These are phyloP conservation scores for Phytophthora sp. DNA, from an alignment of 352 stramenopile genomes.

Conservation along the genomic window DNA sequence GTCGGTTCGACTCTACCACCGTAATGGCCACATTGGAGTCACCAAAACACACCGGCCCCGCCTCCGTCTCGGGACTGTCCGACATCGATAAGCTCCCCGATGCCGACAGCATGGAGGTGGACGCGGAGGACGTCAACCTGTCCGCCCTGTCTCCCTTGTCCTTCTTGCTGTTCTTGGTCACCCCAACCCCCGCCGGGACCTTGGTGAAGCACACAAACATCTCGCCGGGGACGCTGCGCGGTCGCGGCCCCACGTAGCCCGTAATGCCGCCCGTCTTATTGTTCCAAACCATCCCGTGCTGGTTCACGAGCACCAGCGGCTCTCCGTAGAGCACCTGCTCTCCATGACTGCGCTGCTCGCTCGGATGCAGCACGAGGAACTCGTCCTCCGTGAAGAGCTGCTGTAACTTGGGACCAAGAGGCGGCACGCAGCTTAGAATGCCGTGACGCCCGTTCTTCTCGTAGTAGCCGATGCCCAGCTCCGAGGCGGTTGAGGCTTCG, in stretches of 20 bases:
- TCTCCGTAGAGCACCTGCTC: slow-evolving; percentile 78
- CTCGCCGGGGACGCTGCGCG: slow-evolving; percentile 69
- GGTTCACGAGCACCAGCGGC: slow-evolving; percentile 82
- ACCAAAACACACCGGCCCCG: slow-evolving; percentile 61
- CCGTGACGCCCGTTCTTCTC: slow-evolving; percentile 88
- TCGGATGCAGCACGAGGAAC: slow-evolving; percentile 78
- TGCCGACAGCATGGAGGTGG: slow-evolving; percentile 25
- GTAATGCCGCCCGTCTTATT: slow-evolving; percentile 90
- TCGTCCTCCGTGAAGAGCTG: slow-evolving; percentile 86
- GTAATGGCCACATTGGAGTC: slow-evolving; percentile 76
- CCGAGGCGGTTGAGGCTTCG: not conserved
- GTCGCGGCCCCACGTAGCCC: slow-evolving; percentile 77
- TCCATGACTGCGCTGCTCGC: slow-evolving; percentile 40
- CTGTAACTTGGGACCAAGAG: slow-evolving; percentile 72
- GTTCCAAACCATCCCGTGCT: slow-evolving; percentile 87
- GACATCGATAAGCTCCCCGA: slow-evolving; percentile 30
- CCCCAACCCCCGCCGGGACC: slow-evolving; percentile 17
- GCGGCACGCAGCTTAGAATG: slow-evolving; percentile 82
- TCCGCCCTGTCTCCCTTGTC: slow-evolving; percentile 30
- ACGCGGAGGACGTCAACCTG: slow-evolving; percentile 24
- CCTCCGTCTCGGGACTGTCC: slow-evolving; percentile 15
- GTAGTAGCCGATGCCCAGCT: slow-evolving; percentile 79
- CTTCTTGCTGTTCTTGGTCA: slow-evolving; percentile 34
- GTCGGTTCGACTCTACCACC: slow-evolving; percentile 82
- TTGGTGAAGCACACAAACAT: slow-evolving; percentile 80